Percentiles rank a stretch among this genome's conserved stretches.
These are phyloP conservation scores for Lactarius pseudohatsudake DNA, from an alignment of 768 basidiomycete species.

Conservation along the genomic window DNA sequence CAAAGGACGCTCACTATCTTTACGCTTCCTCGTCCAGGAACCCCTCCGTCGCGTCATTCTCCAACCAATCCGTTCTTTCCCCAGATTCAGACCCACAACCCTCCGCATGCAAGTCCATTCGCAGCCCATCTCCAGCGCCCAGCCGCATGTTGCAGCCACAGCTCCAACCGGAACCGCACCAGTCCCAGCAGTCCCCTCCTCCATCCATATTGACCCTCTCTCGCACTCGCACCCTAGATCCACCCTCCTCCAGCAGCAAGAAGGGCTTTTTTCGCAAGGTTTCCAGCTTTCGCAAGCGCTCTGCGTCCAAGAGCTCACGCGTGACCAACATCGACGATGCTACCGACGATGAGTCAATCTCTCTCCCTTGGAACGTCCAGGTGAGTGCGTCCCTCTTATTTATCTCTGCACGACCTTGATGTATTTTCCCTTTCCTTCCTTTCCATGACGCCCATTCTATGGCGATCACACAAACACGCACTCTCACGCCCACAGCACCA, in stretches of 20 bases:
- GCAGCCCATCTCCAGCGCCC: constrained; percentile 23
- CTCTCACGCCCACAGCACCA: constrained; percentile 19
- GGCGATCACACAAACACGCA: neutral
- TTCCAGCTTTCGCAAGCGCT: constrained; percentile 22
- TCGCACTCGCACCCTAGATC: neutral
- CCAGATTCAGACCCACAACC: constrained; percentile 14
- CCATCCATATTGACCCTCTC: neutral
- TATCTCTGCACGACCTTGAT: neutral
- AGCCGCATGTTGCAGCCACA: constrained; percentile 13
- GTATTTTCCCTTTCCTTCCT: neutral
- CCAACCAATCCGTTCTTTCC: constrained; percentile 18
- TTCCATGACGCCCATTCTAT: neutral
- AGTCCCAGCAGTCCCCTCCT: constrained; percentile 4
- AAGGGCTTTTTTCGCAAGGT: constrained; percentile 26
- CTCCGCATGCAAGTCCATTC: constrained; percentile 2
- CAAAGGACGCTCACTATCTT: constrained; percentile 26
- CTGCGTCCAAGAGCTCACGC: constrained; percentile 21
- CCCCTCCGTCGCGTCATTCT: constrained; percentile 23
- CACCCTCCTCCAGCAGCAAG: constrained; percentile 5
- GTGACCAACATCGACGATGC: constrained; percentile 2
- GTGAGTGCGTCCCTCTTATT: constrained; percentile 1
- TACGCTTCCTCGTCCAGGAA: constrained; percentile 15
- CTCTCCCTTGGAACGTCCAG: constrained; percentile 29
- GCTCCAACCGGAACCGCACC: neutral
- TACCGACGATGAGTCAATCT: constrained; percentile 23